These are phyloP conservation scores for Periconia macrospinosa DNA, from an alignment of 2,329 filamentous ascomycete species.

Conservation along the genomic window DNA sequence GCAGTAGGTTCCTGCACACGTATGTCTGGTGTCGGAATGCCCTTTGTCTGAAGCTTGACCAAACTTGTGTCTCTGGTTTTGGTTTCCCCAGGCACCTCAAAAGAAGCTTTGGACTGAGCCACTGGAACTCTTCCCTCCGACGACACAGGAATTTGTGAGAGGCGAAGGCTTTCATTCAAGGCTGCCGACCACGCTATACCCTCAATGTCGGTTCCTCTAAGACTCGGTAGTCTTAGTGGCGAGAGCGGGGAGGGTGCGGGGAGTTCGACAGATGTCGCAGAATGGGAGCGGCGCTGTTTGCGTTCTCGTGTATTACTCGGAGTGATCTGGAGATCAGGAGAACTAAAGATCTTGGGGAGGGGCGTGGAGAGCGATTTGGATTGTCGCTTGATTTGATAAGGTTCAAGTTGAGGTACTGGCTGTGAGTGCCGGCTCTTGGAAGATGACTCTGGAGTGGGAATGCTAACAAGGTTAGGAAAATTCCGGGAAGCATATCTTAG, in stretches of 20 bases:
- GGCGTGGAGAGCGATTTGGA: slow-evolving; percentile 17
- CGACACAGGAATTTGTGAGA: slow-evolving; percentile 29
- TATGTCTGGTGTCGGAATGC: slow-evolving; percentile 9
- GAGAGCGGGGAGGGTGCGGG: slow-evolving; percentile 24
- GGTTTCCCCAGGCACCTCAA: not conserved
- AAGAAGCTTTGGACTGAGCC: slow-evolving; percentile 12
- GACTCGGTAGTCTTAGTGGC: slow-evolving; percentile 32
- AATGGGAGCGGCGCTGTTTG: slow-evolving; percentile 32
- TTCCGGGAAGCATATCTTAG: not conserved
- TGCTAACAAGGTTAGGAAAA: slow-evolving; percentile 22
- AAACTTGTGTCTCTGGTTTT: not conserved
- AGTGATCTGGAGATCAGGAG: slow-evolving; percentile 30
- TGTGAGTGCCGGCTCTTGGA: slow-evolving; percentile 12
- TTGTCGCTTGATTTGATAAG: slow-evolving; percentile 26
- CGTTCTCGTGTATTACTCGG: slow-evolving; percentile 16
- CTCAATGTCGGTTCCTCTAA: slow-evolving; percentile 24
- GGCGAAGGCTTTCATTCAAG: slow-evolving; percentile 31
- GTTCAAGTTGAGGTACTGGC: slow-evolving; percentile 9
- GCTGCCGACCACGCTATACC: slow-evolving; percentile 29
- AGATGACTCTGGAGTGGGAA: slow-evolving; percentile 28
- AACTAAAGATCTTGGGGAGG: slow-evolving; percentile 31
- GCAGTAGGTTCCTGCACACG: slow-evolving; percentile 24
- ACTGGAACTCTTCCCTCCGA: slow-evolving; percentile 12
- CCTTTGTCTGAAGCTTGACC: not conserved
- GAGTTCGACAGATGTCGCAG: slow-evolving; percentile 28